Evolutionary conservation across 2,329 filamentous ascomycete species (phyloP), one percentile per base, ranked within the genome.

Genomic region (Talaromyces marneffei): DNA sequence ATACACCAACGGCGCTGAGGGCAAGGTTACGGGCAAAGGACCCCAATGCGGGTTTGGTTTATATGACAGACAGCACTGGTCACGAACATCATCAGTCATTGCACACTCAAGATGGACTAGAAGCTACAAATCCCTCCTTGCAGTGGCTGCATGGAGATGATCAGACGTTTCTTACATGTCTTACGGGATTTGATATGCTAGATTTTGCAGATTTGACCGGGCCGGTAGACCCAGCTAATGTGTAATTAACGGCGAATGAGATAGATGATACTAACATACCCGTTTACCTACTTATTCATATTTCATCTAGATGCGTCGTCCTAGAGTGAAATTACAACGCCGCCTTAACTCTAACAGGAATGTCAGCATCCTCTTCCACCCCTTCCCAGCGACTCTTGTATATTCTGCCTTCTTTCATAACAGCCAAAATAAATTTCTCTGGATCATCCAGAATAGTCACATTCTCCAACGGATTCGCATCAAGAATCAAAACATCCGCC

Each of bases 391-490:
- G 65, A 62, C 74, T 76, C 59, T 70, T 70, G 50, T 74, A 72
- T 16, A 84, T 74, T 14, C 79, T 72, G 0, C 83, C 83, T 37
- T 83, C 82, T 66, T 85, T 85, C 53, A 85, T 74, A 1, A 85
- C 82, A 29, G 59, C 59, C 35, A 61, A 46, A 35, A 61, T 18
- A 16, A 23, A 52, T 25, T 16, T 33, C 12, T 61, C 59, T 23
- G 59, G 59, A 39, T 55, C 59, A 52, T 81, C 81, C 27, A 86
- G 67, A 3, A 84, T 71, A 0, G 75, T 74, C 18, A 85, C 77
- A 66, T 86, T 78, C n/a, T 84, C 77, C 57, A 86, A 68, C 2
- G 83, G 84, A 65, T 85, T 85, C 66, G 65, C 40, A 79, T 78
- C 44, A 85, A 65, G 50, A 2, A 86, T 71, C 31, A 86, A 64